phyloP scores from a whole-genome alignment of 495 filamentous ascomycete species.

The Trichoderma reesei region DNA sequence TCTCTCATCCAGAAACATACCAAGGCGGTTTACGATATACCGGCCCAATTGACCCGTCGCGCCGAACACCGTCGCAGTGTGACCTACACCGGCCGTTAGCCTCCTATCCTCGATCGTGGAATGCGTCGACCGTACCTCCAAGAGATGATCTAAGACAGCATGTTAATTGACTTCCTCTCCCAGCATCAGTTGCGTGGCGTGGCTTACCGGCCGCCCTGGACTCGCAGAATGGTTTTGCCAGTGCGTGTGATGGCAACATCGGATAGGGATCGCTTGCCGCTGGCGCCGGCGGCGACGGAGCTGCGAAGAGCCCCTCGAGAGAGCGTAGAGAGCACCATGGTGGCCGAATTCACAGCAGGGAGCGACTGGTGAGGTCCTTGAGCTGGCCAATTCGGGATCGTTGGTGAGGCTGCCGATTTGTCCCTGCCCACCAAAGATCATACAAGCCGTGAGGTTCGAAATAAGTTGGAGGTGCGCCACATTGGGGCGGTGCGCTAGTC shows the following conservation, averaged over 20 bases:
- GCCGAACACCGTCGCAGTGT: constrained; percentile 96
- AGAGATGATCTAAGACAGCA: constrained; percentile 55
- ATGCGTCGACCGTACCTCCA: constrained; percentile 52
- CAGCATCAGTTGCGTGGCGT: constrained; percentile 48
- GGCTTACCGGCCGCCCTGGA: constrained; percentile 52
- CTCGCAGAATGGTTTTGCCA: constrained; percentile 74
- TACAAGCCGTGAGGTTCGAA: neutral
- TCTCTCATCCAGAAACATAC: constrained; percentile 44
- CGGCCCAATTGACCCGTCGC: constrained; percentile 92
- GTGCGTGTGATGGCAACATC: constrained; percentile 80
- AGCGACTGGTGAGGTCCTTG: neutral
- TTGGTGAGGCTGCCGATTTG: neutral
- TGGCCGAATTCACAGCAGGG: neutral
- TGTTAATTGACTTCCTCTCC: constrained; percentile 18
- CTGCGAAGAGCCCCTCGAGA: neutral
- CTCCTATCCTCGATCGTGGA: constrained; percentile 18
- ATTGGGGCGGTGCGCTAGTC: neutral
- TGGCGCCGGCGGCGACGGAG: neutral
- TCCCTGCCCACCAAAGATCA: neutral
- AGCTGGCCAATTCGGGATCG: neutral
- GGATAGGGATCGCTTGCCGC: constrained; percentile 45
- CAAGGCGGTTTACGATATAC: constrained; percentile 94
- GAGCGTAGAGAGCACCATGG: neutral
- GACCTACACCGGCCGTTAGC: constrained; percentile 48
- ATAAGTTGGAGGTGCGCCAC: neutral